A percentile compares a stretch with the other conserved stretches of the same genome.
Evolutionary conservation across 768 basidiomycete genomes (phyloP).

Genomic region (Jaapia argillacea): DNA sequence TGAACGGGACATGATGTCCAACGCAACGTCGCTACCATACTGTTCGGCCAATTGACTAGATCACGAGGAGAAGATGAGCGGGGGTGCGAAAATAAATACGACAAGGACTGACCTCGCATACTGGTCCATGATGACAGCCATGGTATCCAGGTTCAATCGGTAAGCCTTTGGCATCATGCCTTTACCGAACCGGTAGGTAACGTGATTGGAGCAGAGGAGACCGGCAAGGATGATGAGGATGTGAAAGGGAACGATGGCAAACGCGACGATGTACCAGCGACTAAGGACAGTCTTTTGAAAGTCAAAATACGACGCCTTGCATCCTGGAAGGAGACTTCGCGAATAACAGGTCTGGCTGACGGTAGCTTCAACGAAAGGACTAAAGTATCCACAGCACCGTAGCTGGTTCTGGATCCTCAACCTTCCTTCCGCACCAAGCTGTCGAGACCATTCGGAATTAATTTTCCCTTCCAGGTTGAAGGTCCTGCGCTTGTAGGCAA

Average conservation of each 20-base stretch:
- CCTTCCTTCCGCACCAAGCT: conserved; percentile 48
- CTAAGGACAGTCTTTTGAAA: conserved; percentile 46
- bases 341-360: conserved; percentile 67
- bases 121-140: conserved; percentile 80
- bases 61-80: conserved; percentile 2
- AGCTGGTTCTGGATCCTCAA: conserved; percentile 66
- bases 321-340: conserved; percentile 61
- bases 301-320: conserved; percentile 52
- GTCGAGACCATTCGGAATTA: conserved; percentile 66
- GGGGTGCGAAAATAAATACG: conserved; percentile 1
- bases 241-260: conserved; percentile 61
- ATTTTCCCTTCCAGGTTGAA: conserved; percentile 81
- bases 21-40: conserved; percentile 56
- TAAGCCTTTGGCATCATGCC: conserved; percentile 85
- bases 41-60: conserved; percentile 63
- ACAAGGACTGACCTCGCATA: conserved; percentile 54
- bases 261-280: conserved; percentile 58
- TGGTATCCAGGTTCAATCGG: conserved; percentile 58
- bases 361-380: conserved; percentile 73
- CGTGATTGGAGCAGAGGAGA: conserved; percentile 71
- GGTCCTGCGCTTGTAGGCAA: conserved; percentile 61
- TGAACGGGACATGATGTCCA: conserved; percentile 47
- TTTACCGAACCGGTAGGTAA: conserved; percentile 82
- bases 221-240: conserved; percentile 51
- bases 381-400: conserved; percentile 74